Conservation (phyloP, 2,329 filamentous ascomycete species). For the Bipolaris victoriae region DNA sequence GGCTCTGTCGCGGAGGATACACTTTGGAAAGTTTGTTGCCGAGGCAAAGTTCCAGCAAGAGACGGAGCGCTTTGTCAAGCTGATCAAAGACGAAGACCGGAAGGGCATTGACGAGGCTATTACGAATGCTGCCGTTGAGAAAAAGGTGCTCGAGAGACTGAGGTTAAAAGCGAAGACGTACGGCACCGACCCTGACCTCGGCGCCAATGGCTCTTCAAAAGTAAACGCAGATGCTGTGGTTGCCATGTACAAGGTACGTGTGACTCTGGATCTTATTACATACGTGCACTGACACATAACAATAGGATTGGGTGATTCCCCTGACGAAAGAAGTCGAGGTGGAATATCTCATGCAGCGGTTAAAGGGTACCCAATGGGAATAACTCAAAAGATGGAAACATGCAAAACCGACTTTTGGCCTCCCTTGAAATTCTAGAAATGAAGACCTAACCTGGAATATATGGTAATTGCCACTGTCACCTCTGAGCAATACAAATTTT, state of each 20-base stretch:
- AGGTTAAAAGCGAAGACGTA: conserved; percentile 91
- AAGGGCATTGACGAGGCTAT: conserved; percentile 87
- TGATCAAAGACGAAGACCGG: conserved; percentile 83
- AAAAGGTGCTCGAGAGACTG: conserved; percentile 86
- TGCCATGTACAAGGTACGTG: conserved; percentile 48
- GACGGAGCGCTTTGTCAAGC: conserved; percentile 74
- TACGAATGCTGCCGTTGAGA: conserved; percentile 86
- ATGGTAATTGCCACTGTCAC: background rate
- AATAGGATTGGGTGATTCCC: conserved; percentile 83
- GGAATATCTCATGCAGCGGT: conserved; percentile 94
- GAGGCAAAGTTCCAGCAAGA: conserved; percentile 93
- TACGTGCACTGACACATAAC: background rate
- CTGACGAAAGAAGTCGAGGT: conserved; percentile 98
- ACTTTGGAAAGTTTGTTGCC: conserved; percentile 98
- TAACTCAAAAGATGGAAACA: conserved; percentile 17
- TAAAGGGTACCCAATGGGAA: conserved; percentile 64
- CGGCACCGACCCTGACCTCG: conserved; percentile 80
- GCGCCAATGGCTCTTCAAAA: conserved; percentile 68
- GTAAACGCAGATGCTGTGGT: conserved; percentile 81
- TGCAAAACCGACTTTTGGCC: background rate
- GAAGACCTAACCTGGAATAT: background rate
- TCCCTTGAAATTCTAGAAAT: background rate
- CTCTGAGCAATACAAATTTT: background rate
- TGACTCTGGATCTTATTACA: background rate
- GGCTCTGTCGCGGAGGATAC: conserved; percentile 85